Evolutionary conservation across 257 asterid genomes (phyloP), one percentile per base, ranked within the genome.

Genomic region (Dorcoceras hygrometricum): DNA sequence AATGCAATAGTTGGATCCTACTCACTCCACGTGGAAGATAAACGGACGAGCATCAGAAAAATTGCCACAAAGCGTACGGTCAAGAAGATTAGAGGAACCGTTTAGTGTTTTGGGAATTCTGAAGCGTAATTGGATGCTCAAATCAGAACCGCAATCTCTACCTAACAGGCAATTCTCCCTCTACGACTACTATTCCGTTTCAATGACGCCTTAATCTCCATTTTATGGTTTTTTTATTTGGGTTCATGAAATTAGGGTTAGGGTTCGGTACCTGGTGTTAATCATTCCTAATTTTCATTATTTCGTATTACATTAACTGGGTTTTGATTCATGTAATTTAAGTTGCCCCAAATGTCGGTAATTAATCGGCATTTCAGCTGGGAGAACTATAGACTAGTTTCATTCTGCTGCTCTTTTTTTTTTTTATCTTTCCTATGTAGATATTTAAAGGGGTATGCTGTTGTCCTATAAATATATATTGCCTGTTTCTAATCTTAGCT

Each of bases 231-330:
- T 14, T 24, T 48, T 59, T 9, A 22, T n/a, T 51, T 28, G 20
- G 32, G 64, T 34, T 29, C 23, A 9, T 36, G 66, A 29, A 59
- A 60, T 64, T 60, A 64, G 75, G 74, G 70, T 71, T 75, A 75
- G 67, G 76, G 66, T 66, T 75, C 24, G 11, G 18, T 24, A 19
- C 20, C 14, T 25, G 65, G 25, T 19, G 39, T 39, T 3, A 31
- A 23, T 18, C n/a, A 25, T 24, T 68, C 22, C 32, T 23, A 28
- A 27, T 4, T 23, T 36, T 57, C 24, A 27, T 48, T 69, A 28
- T 43, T 43, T 8, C 53, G 1, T 16, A 19, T 43, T 4, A 12
- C 19, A 14, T 43, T 14, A 43, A 39, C 18, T 11, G n/a, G 50
- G 50, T 39, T 39, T 39, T 39, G 50, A 39, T 39, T 12, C 50